phyloP scores from a whole-genome alignment of 2,329 filamentous ascomycete genomes.

The Monosporascus sp. region DNA sequence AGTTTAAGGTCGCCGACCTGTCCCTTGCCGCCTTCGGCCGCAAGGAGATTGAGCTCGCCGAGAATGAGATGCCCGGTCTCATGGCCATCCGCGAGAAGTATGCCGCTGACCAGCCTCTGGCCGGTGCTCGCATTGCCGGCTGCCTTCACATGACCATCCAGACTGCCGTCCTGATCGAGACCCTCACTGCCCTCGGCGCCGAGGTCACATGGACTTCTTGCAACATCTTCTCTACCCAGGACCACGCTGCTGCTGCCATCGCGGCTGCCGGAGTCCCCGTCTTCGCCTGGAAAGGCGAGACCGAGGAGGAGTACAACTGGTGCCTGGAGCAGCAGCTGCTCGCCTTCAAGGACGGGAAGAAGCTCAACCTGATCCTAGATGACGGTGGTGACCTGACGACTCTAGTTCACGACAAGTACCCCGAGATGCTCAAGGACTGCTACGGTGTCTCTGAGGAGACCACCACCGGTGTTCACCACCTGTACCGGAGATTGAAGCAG shows the following conservation, averaged over 20 bases:
- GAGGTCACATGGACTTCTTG: constrained; percentile 99
- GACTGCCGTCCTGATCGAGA: constrained; percentile 99
- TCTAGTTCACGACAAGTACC: constrained; percentile 97
- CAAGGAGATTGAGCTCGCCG: constrained; percentile 97
- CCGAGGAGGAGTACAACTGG: constrained; percentile 99
- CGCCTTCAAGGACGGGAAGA: constrained; percentile 94
- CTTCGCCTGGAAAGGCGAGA: constrained; percentile 78
- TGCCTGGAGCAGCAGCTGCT: constrained; percentile 97
- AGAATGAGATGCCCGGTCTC: constrained; percentile 95
- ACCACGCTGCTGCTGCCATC: constrained; percentile 96
- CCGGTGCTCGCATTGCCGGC: constrained; percentile 91
- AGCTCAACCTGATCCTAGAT: constrained; percentile 97
- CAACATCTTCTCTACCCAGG: constrained; percentile 99
- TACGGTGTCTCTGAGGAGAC: constrained; percentile 99
- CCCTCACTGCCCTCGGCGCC: constrained; percentile 85
- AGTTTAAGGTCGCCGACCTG: constrained; percentile 98
- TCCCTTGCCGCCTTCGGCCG: constrained; percentile 96
- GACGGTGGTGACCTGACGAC: constrained; percentile 96
- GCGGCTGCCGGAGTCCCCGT: constrained; percentile 89
- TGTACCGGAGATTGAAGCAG: constrained; percentile 96
- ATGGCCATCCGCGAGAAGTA: constrained; percentile 95
- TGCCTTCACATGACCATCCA: constrained; percentile 99
- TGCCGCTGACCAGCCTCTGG: constrained; percentile 84
- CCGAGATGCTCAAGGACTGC: constrained; percentile 96
- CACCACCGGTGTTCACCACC: constrained; percentile 98